Base-by-base conservation (phyloP, 352 stramenopile genomes). In the Phytophthora brassicae region DNA sequence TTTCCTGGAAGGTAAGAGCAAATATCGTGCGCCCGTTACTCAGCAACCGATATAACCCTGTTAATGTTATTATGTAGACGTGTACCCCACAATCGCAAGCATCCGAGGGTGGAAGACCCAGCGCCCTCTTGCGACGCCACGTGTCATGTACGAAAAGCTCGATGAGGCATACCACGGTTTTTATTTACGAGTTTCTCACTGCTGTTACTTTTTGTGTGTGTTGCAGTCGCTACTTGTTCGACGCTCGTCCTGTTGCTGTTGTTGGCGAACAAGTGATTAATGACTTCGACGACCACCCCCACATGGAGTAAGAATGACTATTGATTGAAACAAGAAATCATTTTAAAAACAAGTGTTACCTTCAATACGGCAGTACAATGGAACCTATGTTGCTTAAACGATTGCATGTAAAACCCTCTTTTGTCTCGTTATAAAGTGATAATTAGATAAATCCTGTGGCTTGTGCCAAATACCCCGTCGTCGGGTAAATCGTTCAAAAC, bases 21-120 rank as follows among this genome's bases (percentile, higher is more conserved):
- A 24, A 23, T 20, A 28, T 14, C 3, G 24, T 52, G 24, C 3
- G 43, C 38, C 38, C 11, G 17, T 49, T 36, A 24, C 3, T 39
- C 7, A 16, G 14, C 3, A 42, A 4, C 20, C 59, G 39, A 43
- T 23, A n/a, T 38, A 20, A 22, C 22, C 2, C 24, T 43, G 56
- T 49, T 70, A 46, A 70, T 41, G 6, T 16, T 42, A 22, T 60
- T 59, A 0, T 65, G 42, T 43, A 95, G 98, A 99, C 70, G 93
- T 99, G 2, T 99, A 98, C 79, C 97, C 97, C 16, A 95, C 90
- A 3, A 95, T 99, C 44, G 97, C 97, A 6, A 82, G 90, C 38
- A 97, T 99, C 57, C 84, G 97, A 64, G 95, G 94, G 38, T 99
- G 96, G 96, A 95, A 88, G 59, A 89, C 80, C 3, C 89, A 94